Evolutionary conservation across 805 yeast species (phyloP).

Genomic region (Hanseniaspora guilliermondii): DNA sequence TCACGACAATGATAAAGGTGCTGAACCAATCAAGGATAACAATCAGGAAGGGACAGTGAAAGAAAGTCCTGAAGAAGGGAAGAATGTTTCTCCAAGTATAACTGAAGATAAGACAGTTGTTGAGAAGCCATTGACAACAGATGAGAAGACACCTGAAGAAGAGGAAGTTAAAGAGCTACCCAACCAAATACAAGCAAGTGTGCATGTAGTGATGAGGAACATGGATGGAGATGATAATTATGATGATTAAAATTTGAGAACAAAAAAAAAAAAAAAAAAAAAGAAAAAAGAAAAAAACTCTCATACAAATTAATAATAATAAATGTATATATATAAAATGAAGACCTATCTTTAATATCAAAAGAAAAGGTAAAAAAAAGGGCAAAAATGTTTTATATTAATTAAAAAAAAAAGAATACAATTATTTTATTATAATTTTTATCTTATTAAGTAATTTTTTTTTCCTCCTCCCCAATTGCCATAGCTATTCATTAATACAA

Average conservation of each 20-base stretch:
- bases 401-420: too few relatives aligned
- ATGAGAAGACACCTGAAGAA: conserved; percentile 25
- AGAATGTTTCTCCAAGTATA: conserved; percentile 21
- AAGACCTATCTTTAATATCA: too few relatives aligned
- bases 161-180: conserved; percentile 13
- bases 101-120: conserved; percentile 31
- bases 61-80: not conserved
- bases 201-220: conserved; percentile 25
- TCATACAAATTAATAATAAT: too few relatives aligned
- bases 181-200: conserved; percentile 12
- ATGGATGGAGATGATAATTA: conserved; percentile 37
- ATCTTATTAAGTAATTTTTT: too few relatives aligned
- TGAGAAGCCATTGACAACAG: conserved; percentile 32
- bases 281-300: too few relatives aligned
- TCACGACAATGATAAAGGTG: not conserved
- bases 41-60: conserved; percentile 8
- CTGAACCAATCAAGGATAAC: not conserved
- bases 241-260: conserved; percentile 28
- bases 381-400: too few relatives aligned
- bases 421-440: too few relatives aligned
- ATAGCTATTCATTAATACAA: not conserved
- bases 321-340: too few relatives aligned
- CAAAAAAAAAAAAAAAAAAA: not conserved
- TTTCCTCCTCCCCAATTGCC: too few relatives aligned
- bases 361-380: too few relatives aligned